phyloP scores from a whole-genome alignment of 305 asterid species.

The Plantago lanceolata region DNA sequence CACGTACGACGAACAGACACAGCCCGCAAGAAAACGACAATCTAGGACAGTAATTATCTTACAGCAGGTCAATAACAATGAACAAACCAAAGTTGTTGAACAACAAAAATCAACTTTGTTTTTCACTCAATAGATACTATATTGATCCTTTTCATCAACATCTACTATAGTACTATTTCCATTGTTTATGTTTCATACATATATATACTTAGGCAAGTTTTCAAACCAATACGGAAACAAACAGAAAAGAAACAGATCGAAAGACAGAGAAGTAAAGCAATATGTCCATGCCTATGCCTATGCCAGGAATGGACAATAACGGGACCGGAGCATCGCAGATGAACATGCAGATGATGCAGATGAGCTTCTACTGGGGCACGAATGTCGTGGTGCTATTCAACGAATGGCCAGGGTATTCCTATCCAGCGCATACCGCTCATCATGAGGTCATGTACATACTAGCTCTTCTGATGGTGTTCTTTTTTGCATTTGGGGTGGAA shows the following conservation, averaged over 20 bases:
- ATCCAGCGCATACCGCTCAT: slow-evolving; percentile 12
- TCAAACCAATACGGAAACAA: background rate
- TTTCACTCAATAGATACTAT: background rate
- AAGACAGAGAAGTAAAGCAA: background rate
- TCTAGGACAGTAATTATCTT: background rate
- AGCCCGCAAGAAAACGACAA: background rate
- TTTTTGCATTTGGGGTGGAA: slow-evolving; percentile 42
- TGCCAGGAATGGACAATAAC: slow-evolving; percentile 25
- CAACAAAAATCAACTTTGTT: slow-evolving; percentile 4
- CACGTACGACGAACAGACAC: background rate
- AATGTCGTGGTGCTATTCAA: slow-evolving; percentile 48
- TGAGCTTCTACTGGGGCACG: slow-evolving; percentile 76
- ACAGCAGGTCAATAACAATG: background rate
- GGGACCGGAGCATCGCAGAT: slow-evolving; percentile 7
- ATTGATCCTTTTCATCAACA: slow-evolving; percentile 1
- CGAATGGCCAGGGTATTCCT: slow-evolving; percentile 62
- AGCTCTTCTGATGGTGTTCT: slow-evolving; percentile 46
- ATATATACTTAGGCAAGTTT: background rate
- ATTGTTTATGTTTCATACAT: background rate
- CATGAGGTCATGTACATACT: slow-evolving; percentile 51
- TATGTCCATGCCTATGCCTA: slow-evolving; percentile 36
- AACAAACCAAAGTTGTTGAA: background rate
- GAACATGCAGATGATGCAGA: slow-evolving; percentile 53
- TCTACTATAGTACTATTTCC: background rate
- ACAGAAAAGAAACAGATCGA: too few relatives aligned